Evolutionary conservation across 73 alveolate genomes (phyloP), one percentile per base, ranked within the genome.

Genomic region (Paramecium sonneborni): DNA sequence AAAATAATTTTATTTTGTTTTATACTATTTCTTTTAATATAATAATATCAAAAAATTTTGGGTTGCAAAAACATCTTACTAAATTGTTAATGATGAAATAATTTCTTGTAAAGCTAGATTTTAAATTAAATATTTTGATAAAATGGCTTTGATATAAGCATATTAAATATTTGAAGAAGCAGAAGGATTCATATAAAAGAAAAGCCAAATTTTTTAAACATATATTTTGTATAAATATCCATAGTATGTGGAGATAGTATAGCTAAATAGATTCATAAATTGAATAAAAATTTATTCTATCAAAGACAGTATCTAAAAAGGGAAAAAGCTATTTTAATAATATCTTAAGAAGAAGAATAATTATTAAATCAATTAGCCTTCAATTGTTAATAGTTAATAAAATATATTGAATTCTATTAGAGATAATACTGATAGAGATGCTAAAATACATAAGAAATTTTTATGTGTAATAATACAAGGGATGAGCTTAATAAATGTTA

Each of bases 301-400:
- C n/a, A n/a, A n/a, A n/a, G n/a, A n/a, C n/a, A n/a, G n/a, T n/a
- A n/a, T n/a, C n/a, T n/a, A n/a, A 74, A 74, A 21, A 67, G 87
- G 12, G 87, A 37, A 0, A 74, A 74, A 37, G 87, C 88, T 32
- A 37, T 86, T 44, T 67, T 86, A 12, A 86, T 14, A 86, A 86
- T 86, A 86, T 86, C n/a, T 79, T 86, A 14, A 57, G 88, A n/a
- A 57, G 85, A 21, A 86, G 93, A 38, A 86, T 88, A 86, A 88
- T 86, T 7, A 86, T 67, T 7, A 88, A 86, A 68, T 62, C 84
- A 38, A 37, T 86, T 4, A 56, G 74, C 10, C 62, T 56, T 38
- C 20, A 86, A 12, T 48, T 86, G 32, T 86, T 88, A n/a, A 74
- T 58, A 46, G 58, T 57, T 37, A 62, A 55, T 62, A 52, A 14